Evolutionary conservation across 75 land plant species (phyloP), one percentile per base, ranked within the genome.

Genomic region (Selaginella moellendorffii): DNA sequence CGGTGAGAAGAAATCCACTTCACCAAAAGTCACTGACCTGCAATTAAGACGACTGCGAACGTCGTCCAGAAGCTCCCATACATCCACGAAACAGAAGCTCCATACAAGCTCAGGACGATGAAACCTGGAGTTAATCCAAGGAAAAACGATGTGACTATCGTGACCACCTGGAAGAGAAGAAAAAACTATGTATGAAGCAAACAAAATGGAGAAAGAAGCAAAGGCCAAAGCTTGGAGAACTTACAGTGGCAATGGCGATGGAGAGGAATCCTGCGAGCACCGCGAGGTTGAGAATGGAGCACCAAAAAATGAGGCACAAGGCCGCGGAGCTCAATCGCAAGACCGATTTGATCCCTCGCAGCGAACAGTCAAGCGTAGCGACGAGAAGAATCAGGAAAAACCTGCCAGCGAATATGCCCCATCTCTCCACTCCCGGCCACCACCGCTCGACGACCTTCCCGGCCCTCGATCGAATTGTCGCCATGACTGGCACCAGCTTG

Each of bases 51-150:
- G 21, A 93, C 31, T 36, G 76, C 67, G 1, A 72, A 58, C 26
- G 90, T 93, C 24, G 78, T 76, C 98, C 98, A 93, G 66, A 93
- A 88, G 79, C 90, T 93, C 36, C 98, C 98, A 76, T 88, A 86
- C 23, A 93, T 30, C 90, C 85, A 93, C 24, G 88, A 67, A 23
- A 77, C 53, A 24, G 65, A 68, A 29, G 56, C 52, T 56, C 83
- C 79, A 65, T 54, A 69, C 23, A 80, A 24, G 62, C 70, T 74
- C 31, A 75, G 26, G 0, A 80, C 27, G 27, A 76, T 53, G 27
- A 78, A 28, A 46, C 84, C 89, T 71, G 80, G 72, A 2, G 71
- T 67, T 63, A 85, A 73, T 17, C 87, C 86, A 46, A 73, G 18
- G 64, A 88, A 76, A 74, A 80, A 28, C 42, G 75, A 80, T 27